Base-by-base conservation (phyloP, 352 stramenopile genomes). In the Thraustochytrium striatum region DNA sequence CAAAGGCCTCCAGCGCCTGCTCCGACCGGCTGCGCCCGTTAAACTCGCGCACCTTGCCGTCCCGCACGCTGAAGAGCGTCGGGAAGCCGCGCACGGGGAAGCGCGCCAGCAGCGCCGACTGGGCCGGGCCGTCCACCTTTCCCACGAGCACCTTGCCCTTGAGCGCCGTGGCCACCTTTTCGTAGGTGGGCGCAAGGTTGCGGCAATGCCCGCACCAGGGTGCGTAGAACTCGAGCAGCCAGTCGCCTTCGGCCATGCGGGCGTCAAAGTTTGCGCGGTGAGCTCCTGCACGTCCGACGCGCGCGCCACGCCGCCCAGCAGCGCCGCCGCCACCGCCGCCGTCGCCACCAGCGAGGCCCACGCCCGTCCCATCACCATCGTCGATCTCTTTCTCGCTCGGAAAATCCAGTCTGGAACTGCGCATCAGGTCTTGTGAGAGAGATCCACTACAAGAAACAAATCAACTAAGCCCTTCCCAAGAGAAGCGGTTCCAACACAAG, bases 81-180 rank as follows among this genome's bases (percentile, higher is more conserved):
- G 93, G 93, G 91, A 97, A 97, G 30, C 92, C 92, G 69, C 88
- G 87, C 79, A 97, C 87, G 38, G 94, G 72, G 81, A 93, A 97
- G 80, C 94, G 83, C 33, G 85, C 84, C 25, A 92, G 89, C 11
- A 97, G 85, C 0, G 89, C 84, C 79, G 91, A 86, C 80, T 95
- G 21, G 32, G 72, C 91, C 1, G 92, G 96, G 43, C 91, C 88
- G 83, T 98, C 93, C 84, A 98, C 96, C 91, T 97, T 96, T 72
- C 87, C 92, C 80, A 98, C 94, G 57, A 97, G 73, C 41, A 98
- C 90, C 79, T 88, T 90, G 61, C 93, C 87, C 1, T 89, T 87
- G 72, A 95, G 94, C 44, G 59, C 69, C 21, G 65, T 69, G 19
- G 80, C 83, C 28, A 85, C 41, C 47, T 85, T 65, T 30, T 82